A percentile compares a stretch with the other conserved stretches of the same genome.
phyloP scores from a whole-genome alignment of 768 basidiomycete species.

The Rubroboletus pulcherrimus region DNA sequence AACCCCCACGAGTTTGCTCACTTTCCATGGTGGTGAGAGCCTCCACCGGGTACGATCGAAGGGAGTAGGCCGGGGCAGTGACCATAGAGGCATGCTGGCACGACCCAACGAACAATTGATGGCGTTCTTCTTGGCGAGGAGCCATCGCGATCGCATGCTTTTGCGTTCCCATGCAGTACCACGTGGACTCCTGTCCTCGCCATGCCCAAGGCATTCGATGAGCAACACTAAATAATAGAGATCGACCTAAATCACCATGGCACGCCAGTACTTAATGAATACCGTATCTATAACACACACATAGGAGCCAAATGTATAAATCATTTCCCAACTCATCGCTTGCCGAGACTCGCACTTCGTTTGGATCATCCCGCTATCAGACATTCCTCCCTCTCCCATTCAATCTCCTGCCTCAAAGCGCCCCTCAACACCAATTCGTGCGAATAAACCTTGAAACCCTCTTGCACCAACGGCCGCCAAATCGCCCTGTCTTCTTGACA shows the following conservation, averaged over 20 bases:
- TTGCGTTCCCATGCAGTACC: no score
- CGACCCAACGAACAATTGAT: no score
- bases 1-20: neutral
- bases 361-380: slow-evolving; percentile 14
- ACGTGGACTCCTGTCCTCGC: no score
- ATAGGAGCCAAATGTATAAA: neutral
- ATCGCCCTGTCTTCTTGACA: slow-evolving; percentile 58
- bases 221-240: neutral
- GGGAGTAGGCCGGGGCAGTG: no score
- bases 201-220: no score
- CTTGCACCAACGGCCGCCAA: slow-evolving; percentile 59
- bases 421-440: slow-evolving; percentile 64
- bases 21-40: no score
- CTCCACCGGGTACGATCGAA: neutral
- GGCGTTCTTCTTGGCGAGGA: no score
- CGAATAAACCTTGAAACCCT: slow-evolving; percentile 57
- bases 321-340: neutral
- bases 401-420: slow-evolving; percentile 62
- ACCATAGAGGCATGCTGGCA: no score
- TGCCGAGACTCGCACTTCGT: neutral
- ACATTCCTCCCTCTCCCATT: slow-evolving; percentile 48
- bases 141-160: no score
- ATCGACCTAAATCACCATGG: neutral
- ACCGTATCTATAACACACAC: neutral
- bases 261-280: neutral